Conservation (phyloP, 352 stramenopile genomes). For the Plasmopara viticola region DNA sequence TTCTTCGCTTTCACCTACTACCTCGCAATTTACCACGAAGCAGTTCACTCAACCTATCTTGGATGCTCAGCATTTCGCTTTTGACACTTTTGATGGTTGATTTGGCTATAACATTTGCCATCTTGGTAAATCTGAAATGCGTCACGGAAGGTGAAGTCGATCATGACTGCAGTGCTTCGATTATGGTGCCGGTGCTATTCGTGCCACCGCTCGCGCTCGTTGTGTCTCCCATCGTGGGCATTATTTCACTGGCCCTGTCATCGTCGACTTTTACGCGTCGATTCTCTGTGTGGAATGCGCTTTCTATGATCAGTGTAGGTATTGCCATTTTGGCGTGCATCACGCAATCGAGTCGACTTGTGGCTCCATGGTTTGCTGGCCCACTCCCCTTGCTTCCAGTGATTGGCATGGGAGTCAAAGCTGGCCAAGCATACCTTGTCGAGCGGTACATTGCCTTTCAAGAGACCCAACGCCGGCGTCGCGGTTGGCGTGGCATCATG, state of each 20-base stretch:
- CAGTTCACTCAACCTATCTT: conserved; percentile 47
- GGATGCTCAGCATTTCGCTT: conserved; percentile 64
- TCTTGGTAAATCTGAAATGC: conserved; percentile 76
- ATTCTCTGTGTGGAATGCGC: conserved; percentile 72
- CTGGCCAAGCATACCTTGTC: conserved; percentile 58
- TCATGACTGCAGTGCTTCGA: conserved; percentile 55
- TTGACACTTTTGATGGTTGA: conserved; percentile 67
- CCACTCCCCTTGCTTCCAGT: conserved; percentile 62
- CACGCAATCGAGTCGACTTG: conserved; percentile 53
- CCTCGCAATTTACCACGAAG: conserved; percentile 53
- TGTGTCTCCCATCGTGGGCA: conserved; percentile 66
- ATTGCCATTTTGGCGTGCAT: conserved; percentile 66
- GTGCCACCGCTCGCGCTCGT: conserved; percentile 63
- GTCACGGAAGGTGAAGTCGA: conserved; percentile 69
- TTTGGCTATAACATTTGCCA: conserved; percentile 71
- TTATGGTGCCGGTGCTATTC: conserved; percentile 68
- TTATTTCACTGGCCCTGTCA: conserved; percentile 62
- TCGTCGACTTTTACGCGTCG: conserved; percentile 64
- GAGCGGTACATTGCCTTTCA: conserved; percentile 77
- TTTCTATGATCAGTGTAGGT: conserved; percentile 69
- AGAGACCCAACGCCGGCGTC: conserved; percentile 63
- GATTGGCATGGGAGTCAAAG: conserved; percentile 59
- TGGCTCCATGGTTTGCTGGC: conserved; percentile 75
- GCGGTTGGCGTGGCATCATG: conserved; percentile 77
- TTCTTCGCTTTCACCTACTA: conserved; percentile 43